These are phyloP conservation scores for Pseudopyrenochaeta lycopersici DNA, from an alignment of 2,329 filamentous ascomycete species.

Conservation along the genomic window DNA sequence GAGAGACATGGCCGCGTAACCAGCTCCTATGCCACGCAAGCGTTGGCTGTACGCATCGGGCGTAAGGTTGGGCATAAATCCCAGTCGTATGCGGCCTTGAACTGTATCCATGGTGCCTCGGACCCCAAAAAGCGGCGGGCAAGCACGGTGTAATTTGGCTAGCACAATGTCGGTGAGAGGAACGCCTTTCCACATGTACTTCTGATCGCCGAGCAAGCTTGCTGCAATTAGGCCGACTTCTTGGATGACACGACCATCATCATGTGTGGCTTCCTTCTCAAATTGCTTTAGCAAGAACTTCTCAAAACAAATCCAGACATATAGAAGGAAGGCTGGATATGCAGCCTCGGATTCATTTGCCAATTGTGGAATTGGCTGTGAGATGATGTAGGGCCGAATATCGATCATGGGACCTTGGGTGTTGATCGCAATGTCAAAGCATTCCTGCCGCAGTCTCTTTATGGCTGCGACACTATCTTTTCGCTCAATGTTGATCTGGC, in stretches of 20 bases:
- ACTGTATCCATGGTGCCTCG: conserved; percentile 76
- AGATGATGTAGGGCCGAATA: conserved; percentile 48
- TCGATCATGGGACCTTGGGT: conserved; percentile 43
- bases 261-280: conserved; percentile 48
- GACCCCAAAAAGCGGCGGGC: conserved; percentile 87
- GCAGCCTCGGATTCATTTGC: conserved; percentile 40
- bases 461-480: conserved; percentile 39
- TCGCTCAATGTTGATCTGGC: conserved; percentile 44
- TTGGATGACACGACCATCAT: conserved; percentile 65
- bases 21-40: conserved; percentile 84
- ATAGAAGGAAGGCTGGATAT: conserved; percentile 64
- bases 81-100: conserved; percentile 40
- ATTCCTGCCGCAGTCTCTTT: conserved; percentile 36
- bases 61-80: conserved; percentile 55
- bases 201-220: conserved; percentile 74
- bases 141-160: conserved; percentile 82
- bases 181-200: conserved; percentile 72
- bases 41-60: conserved; percentile 76
- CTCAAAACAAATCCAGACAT: conserved; percentile 78
- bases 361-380: conserved; percentile 37
- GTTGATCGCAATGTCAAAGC: conserved; percentile 34
- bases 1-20: conserved; percentile 83
- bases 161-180: conserved; percentile 84
- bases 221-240: conserved; percentile 81
- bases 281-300: conserved; percentile 76